Evolutionary conservation across 73 alveolate species (phyloP).

Genomic region (Paramecium bursaria): DNA sequence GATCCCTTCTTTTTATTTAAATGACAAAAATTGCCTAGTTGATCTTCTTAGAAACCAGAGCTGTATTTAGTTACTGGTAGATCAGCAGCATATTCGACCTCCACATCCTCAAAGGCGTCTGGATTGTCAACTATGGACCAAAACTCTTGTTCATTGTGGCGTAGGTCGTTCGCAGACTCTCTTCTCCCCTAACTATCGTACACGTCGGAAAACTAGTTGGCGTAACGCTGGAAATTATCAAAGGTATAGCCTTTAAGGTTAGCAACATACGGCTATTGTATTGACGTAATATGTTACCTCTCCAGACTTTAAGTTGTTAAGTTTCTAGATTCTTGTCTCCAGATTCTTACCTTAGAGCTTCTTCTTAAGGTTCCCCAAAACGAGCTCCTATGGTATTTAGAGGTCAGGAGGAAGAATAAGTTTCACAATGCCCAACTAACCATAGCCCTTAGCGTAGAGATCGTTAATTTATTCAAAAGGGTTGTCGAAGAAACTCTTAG

Average conservation of each 20-base stretch:
- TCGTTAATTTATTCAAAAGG: constrained; percentile 79
- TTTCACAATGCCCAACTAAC: constrained; percentile 78
- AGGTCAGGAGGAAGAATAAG: constrained; percentile 77
- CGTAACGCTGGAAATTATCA: constrained; percentile 61
- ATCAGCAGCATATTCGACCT: constrained; percentile 89
- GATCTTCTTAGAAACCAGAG: constrained; percentile 75
- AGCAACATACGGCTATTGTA: constrained; percentile 45
- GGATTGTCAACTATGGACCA: constrained; percentile 81
- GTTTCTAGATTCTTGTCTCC: constrained; percentile 72
- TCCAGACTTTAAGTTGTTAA: constrained; percentile 77
- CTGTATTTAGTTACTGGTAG: constrained; percentile 76
- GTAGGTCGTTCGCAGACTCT: not conserved
- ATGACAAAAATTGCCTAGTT: constrained; percentile 69
- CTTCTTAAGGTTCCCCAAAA: not conserved
- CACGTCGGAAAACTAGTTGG: constrained; percentile 51
- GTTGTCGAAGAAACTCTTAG: constrained; percentile 75
- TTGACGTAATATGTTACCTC: constrained; percentile 74
- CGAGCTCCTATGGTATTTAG: not conserved
- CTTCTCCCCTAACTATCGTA: constrained; percentile 40
- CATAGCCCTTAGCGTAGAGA: constrained; percentile 70
- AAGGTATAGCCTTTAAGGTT: not conserved
- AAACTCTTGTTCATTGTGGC: constrained; percentile 77
- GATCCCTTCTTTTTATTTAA: constrained; percentile 69
- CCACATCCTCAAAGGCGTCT: constrained; percentile 63
- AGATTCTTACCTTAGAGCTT: constrained; percentile 70